Percentiles rank a stretch among this genome's conserved stretches.
phyloP scores from a whole-genome alignment of 805 yeast species.

The Kuraishia capsulata region DNA sequence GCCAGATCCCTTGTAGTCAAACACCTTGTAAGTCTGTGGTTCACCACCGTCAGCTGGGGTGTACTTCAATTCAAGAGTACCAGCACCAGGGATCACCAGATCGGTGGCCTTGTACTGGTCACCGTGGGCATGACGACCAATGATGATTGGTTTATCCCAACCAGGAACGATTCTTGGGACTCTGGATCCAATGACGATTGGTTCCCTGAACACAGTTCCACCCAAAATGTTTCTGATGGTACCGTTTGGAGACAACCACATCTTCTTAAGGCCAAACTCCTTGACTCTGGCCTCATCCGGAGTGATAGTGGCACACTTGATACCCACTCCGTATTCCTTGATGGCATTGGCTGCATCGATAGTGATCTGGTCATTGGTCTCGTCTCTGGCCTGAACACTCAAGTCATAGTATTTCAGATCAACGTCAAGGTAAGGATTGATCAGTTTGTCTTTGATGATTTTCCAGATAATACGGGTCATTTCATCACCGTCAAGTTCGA shows the following conservation, averaged over 20 bases:
- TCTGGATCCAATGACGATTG: conserved; percentile 73
- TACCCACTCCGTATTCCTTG: conserved; percentile 81
- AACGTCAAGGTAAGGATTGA: conserved; percentile 76
- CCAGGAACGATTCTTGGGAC: conserved; percentile 85
- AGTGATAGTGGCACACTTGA: conserved; percentile 97
- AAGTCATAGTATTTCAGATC: conserved; percentile 90
- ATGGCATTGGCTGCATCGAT: conserved; percentile 87
- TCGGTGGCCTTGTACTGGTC: conserved; percentile 96
- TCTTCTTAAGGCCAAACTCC: conserved; percentile 83
- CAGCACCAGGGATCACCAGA: conserved; percentile 68
- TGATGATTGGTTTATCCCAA: conserved; percentile 93
- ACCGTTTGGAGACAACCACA: conserved; percentile 98
- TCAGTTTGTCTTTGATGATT: conserved; percentile 75
- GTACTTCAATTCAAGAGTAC: conserved; percentile 69
- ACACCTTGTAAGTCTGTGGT: conserved; percentile 50
- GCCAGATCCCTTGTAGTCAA: conserved; percentile 60
- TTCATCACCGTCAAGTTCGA: conserved; percentile 97
- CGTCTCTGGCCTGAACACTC: conserved; percentile 78
- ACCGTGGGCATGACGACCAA: conserved; percentile 96
- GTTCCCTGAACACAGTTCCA: conserved; percentile 96
- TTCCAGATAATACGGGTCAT: conserved; percentile 97
- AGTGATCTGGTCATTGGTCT: conserved; percentile 84
- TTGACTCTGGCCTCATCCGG: conserved; percentile 94
- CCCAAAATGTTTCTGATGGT: conserved; percentile 93
- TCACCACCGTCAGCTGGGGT: conserved; percentile 60